Evolutionary conservation across 768 basidiomycete species (phyloP), one percentile per base, ranked within the genome.

Genomic region (Podaxis carcinomalis): DNA sequence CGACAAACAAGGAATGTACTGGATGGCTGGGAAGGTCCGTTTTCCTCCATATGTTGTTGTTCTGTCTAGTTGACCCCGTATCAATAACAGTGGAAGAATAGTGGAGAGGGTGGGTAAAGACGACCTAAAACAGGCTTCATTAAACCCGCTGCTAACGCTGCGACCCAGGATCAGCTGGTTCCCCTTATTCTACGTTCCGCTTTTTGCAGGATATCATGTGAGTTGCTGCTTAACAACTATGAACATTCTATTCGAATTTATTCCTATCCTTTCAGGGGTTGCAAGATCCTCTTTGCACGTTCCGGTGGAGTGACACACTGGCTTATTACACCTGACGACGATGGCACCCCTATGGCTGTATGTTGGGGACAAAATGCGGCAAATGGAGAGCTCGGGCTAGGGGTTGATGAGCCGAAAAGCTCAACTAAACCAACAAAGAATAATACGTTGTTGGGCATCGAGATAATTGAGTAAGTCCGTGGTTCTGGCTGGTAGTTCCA

Each of bases 301-400:
- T 89, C 87, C 46, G 96, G 96, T 35, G 95, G 95, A 16, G 92
- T 95, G 14, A 94, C 94, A 0, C 92, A 96, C 69, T 97, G 92
- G 80, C 79, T 88, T 5, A 77, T 90, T 28, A 83, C 89, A 0
- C 80, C 85, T 2, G 92, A 94, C 52, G 88, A 91, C 14, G 89
- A 92, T 42, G 85, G 77, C 35, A 72, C 76, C n/a, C 75, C 85
- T 0, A 93, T 96, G 88, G 91, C 92, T 3, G 87, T 96, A 28
- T 88, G 86, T 3, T 93, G 88, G 81, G 90, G 90, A 1, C 90
- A 93, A 69, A 91, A 90, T 64, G 90, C 90, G n/a, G 82, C 84
- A n/a, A 91, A 92, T 67, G 89, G 90, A 50, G 93, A 96, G 72
- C 84, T 96, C 3, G 93, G 91, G 0, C 74, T 93, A 2, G 92